Evolutionary conservation across 2,329 filamentous ascomycete species (phyloP).

Genomic region (Clarireedia homoeocarpa): DNA sequence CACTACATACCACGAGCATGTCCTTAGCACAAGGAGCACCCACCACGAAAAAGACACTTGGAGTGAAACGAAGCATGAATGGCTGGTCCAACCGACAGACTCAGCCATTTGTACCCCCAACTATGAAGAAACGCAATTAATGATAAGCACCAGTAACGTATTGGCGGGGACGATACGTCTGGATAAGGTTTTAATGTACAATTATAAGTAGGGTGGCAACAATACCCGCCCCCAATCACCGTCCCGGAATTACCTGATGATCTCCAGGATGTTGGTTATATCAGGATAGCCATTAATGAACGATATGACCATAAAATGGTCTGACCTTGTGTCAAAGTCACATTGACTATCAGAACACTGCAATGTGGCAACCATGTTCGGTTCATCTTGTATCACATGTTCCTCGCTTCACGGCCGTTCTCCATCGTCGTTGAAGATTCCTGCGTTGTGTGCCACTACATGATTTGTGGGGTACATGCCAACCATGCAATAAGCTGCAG

Average conservation of each 20-base stretch:
- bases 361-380: not conserved
- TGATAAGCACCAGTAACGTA: not conserved
- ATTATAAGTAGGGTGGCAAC: too few relatives aligned
- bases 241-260: too few relatives aligned
- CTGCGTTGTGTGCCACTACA: not conserved
- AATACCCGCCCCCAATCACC: too few relatives aligned
- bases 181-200: not conserved
- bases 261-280: not conserved
- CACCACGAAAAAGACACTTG: conserved; percentile 37
- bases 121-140: conserved; percentile 14
- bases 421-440: too few relatives aligned
- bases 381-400: too few relatives aligned
- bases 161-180: not conserved
- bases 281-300: conserved; percentile 1
- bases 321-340: not conserved
- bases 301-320: not conserved
- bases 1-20: conserved; percentile 23
- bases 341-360: not conserved
- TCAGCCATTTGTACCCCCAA: conserved; percentile 24
- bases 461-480: not conserved
- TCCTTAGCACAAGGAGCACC: conserved; percentile 11
- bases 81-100: conserved; percentile 34
- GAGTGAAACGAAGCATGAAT: conserved; percentile 40
- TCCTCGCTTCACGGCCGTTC: too few relatives aligned
- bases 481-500: not conserved